These are phyloP conservation scores for Vigna reflexopilosa DNA, from an alignment of 306 rosid genomes.

Conservation along the genomic window DNA sequence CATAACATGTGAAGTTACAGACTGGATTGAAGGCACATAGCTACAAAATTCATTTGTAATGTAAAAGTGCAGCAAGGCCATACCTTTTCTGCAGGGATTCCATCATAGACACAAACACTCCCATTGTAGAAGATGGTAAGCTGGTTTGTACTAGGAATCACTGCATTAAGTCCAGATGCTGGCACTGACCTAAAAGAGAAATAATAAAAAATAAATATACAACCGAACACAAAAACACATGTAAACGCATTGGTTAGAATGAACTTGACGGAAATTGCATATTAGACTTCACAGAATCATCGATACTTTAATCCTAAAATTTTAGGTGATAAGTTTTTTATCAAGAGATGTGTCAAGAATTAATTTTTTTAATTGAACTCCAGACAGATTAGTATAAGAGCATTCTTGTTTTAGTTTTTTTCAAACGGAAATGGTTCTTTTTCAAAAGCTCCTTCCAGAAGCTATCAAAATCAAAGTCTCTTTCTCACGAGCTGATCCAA, in stretches of 20 bases:
- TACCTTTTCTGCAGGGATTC: conserved; percentile 76
- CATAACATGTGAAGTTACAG: neutral
- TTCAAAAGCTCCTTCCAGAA: neutral
- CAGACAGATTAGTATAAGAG: neutral
- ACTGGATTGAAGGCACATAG: neutral
- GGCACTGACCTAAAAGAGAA: conserved; percentile 47
- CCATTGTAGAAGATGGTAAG: conserved; percentile 73
- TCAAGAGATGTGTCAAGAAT: neutral
- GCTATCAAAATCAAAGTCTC: neutral
- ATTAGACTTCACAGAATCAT: neutral
- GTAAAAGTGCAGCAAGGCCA: conserved; percentile 22
- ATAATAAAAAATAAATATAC: conserved; percentile 11
- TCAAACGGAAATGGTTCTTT: neutral
- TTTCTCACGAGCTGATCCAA: neutral
- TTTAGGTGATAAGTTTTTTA: neutral
- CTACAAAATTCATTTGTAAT: conserved; percentile 14
- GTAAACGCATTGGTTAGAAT: neutral
- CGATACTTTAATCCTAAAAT: neutral
- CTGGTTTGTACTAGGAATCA: conserved; percentile 46
- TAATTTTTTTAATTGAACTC: conserved; percentile 9
- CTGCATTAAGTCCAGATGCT: conserved; percentile 48
- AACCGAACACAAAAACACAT: neutral
- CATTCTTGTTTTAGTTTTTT: neutral
- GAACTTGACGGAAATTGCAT: neutral
- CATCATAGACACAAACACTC: conserved; percentile 62